Evolutionary conservation across 306 rosid genomes (phyloP).

Genomic region (Hippophae rhamnoides): DNA sequence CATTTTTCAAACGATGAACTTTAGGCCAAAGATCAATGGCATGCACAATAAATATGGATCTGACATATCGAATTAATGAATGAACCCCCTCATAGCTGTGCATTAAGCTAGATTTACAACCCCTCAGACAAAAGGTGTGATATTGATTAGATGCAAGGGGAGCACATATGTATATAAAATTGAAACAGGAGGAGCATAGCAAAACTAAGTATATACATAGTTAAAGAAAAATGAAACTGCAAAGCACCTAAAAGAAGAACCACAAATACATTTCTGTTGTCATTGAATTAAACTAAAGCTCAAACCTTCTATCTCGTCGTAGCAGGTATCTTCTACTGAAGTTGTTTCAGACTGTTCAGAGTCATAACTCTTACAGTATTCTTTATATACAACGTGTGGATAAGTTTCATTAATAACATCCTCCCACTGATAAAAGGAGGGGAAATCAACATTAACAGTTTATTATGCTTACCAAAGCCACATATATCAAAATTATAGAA

Average conservation of each 20-base stretch:
- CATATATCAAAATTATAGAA: constrained; percentile 11
- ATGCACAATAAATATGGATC: too few species aligned
- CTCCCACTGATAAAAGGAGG: constrained; percentile 59
- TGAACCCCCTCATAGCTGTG: too few species aligned
- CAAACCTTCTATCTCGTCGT: constrained; percentile 82
- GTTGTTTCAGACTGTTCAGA: constrained; percentile 48
- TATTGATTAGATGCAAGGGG: too few species aligned
- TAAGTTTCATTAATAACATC: constrained; percentile 66
- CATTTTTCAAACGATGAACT: too few species aligned
- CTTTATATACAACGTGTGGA: constrained; percentile 90
- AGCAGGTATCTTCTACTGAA: constrained; percentile 26
- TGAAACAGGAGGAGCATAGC: background rate
- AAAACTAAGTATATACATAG: background rate
- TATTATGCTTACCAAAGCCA: constrained; percentile 14
- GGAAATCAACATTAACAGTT: constrained; percentile 6
- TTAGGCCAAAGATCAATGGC: too few species aligned
- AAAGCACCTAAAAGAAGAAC: background rate
- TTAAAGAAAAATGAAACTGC: background rate
- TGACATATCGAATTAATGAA: too few species aligned
- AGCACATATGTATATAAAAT: too few species aligned
- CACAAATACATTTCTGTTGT: background rate
- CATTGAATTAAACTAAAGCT: background rate
- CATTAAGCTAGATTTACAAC: too few species aligned
- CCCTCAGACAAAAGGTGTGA: too few species aligned
- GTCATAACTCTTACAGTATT: constrained; percentile 77